Evolutionary conservation across 148 eudicot genomes (phyloP), one percentile per base, ranked within the genome.

Genomic region (Polygonum maritimum): DNA sequence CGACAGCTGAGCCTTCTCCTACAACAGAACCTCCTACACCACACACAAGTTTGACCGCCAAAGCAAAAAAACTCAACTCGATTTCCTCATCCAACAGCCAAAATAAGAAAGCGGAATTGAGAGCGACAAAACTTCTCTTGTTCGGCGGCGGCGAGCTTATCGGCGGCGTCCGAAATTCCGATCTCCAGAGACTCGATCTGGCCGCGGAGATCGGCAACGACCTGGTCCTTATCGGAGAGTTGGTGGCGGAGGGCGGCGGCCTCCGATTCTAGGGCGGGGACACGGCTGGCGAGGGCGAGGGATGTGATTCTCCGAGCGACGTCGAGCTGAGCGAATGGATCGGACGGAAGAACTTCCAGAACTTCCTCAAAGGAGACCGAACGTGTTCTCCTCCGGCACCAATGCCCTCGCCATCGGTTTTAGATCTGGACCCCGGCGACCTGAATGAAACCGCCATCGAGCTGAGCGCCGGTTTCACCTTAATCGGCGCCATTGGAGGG

Each of bases 221-320:
- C 31, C 19, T 19, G 26, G 47, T 95, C 96, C 63, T 77, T 78
- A 33, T 92, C 96, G 21, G 80, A n/a, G 78, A 95, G 84, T 22
- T 81, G 78, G 45, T 70, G 60, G 48, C 86, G 89, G 71, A 95
- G 91, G 6, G 4, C 62, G 21, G 90, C 82, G 65, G 83, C 62
- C 76, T 95, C 97, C 22, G 92, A 88, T 77, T 95, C 98, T 78
- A 92, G 91, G 45, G 88, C 76, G 36, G 89, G 82, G 82, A 95
- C 92, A 65, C 97, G 97, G 12, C 96, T 89, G 48, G 98, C 79
- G 54, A 95, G 92, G 33, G 98, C 98, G 79, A 95, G 89, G 84
- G 98, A 95, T 69, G 98, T 95, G 88, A 95, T 95, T 44, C 92
- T 95, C 5, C 98, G 91, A 0, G 98, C 98, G 1, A 95, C 85